Conservation (phyloP, 2,329 filamentous ascomycete genomes). For the Chaetomiaceae sp. region DNA sequence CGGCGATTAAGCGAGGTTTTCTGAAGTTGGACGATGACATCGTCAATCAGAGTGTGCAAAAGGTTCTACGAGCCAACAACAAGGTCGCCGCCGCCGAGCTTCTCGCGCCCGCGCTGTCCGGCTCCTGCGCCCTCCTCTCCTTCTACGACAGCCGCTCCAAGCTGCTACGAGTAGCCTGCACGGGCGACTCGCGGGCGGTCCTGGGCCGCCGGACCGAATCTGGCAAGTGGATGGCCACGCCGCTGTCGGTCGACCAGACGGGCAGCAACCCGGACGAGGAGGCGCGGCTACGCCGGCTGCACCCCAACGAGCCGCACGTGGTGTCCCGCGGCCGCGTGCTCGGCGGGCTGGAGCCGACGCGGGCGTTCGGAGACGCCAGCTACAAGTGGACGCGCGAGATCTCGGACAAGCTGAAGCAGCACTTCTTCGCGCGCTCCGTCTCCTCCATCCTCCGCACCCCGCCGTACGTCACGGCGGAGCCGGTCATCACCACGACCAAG, state of each 20-base stretch:
- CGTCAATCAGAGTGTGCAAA: conserved; percentile 84
- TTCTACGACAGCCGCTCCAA: conserved; percentile 91
- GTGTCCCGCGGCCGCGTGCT: conserved; percentile 85
- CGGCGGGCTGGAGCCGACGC: conserved; percentile 83
- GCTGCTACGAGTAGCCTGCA: conserved; percentile 87
- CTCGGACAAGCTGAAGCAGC: conserved; percentile 71
- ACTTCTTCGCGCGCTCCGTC: conserved; percentile 81
- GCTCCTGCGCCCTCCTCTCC: conserved; percentile 92
- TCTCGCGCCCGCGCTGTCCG: conserved; percentile 85
- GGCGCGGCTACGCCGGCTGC: conserved; percentile 72
- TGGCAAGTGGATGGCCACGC: conserved; percentile 88
- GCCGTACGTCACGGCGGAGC: conserved; percentile 95
- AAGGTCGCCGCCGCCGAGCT: conserved; percentile 88
- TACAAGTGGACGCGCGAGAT: conserved; percentile 94
- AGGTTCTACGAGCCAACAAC: conserved; percentile 81
- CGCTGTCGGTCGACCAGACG: conserved; percentile 89
- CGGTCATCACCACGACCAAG: conserved; percentile 86
- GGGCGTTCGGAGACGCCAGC: conserved; percentile 91
- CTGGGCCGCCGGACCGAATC: conserved; percentile 70
- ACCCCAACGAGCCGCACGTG: conserved; percentile 84
- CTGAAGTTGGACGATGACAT: conserved; percentile 87
- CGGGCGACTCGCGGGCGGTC: conserved; percentile 92
- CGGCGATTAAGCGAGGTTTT: conserved; percentile 90
- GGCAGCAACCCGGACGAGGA: conserved; percentile 82
- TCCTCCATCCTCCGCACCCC: conserved; percentile 78